Base-by-base conservation (phyloP, 192 early-diverging fungal species). In the Backusella mclennaniae region DNA sequence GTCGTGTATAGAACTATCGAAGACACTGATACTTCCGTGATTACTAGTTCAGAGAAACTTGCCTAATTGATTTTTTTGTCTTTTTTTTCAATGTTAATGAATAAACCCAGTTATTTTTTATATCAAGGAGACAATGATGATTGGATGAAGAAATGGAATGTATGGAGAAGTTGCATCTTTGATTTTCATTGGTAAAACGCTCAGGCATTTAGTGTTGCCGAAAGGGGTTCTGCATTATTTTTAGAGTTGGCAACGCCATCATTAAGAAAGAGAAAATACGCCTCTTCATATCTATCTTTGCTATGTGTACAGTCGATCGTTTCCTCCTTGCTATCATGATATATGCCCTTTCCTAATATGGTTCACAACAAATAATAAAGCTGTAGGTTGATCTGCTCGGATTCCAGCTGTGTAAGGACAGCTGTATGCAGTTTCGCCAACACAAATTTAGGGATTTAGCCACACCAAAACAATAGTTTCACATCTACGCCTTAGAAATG, bases 211-310 rank as follows among this genome's bases (percentile, higher is more conserved):
- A 11, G 56, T 63, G 8, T 63, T 63, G 56, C 56, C 23, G 56
- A 31, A 63, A 63, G 23, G 56, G 56, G 56, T 29, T 1, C 23
- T 29, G 26, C 56, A 63, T 26, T 63, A 63, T 63, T 63, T 63
- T 63, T 63, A 63, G 56, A 63, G 56, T 63, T 63, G 56, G 56
- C 56, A 63, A 63, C 56, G 56, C 21, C 56, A 63, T 63, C 14
- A 63, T 23, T 63, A 8, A 29, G 21, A 59, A 53, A 59, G 21
- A 56, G 21, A n/a, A 56, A 21, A 63, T 29, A 29, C 23, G 23
- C 26, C 21, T 63, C 23, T 15, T 29, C 26, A 11, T 63, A 12
- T 63, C 21, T 26, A 63, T 29, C 23, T 63, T 29, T 12, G 12
- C 3, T 4, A 29, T 29, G 56, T 59, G 53, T 63, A 63, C 26